A percentile compares a stretch with the other conserved stretches of the same genome.
Evolutionary conservation across 345 rosid species (phyloP).

Genomic region (Combretum micranthum): DNA sequence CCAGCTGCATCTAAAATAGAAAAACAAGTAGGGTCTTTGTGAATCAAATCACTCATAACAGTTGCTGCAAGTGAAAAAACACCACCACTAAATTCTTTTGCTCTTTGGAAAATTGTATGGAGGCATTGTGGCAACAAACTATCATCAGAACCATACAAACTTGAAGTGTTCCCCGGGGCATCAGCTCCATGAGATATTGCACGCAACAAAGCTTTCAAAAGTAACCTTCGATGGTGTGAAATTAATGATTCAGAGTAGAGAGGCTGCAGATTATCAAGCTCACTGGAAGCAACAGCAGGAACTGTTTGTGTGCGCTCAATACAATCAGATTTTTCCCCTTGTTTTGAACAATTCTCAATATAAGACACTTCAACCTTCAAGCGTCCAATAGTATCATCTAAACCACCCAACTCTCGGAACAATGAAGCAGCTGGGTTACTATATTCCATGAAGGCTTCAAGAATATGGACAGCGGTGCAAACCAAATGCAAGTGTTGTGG

Average conservation of each 20-base stretch:
- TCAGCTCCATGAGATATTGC: slow-evolving; percentile 93
- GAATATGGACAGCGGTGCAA: slow-evolving; percentile 74
- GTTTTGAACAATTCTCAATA: slow-evolving; percentile 49
- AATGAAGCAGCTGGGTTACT: slow-evolving; percentile 90
- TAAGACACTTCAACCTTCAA: slow-evolving; percentile 70
- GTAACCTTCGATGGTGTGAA: slow-evolving; percentile 62
- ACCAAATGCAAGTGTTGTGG: slow-evolving; percentile 93
- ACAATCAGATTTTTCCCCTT: slow-evolving; percentile 40
- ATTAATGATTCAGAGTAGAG: slow-evolving; percentile 81
- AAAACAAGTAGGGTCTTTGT: slow-evolving; percentile 93
- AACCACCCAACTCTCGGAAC: slow-evolving; percentile 94
- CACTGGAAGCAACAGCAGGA: slow-evolving; percentile 32
- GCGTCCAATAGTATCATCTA: slow-evolving; percentile 86
- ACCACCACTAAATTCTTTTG: slow-evolving; percentile 95
- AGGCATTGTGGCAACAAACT: slow-evolving; percentile 83
- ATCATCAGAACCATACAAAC: slow-evolving; percentile 77
- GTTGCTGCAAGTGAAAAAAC: slow-evolving; percentile 94
- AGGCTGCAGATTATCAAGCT: slow-evolving; percentile 47
- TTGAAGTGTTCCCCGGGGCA: slow-evolving; percentile 83
- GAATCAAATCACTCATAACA: slow-evolving; percentile 95
- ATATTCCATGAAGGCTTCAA: slow-evolving; percentile 93
- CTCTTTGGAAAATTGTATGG: slow-evolving; percentile 68
- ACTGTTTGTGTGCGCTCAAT: slow-evolving; percentile 30
- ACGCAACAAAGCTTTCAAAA: slow-evolving; percentile 80
- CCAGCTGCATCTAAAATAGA: slow-evolving; percentile 80